Percentiles rank a stretch among this genome's conserved stretches.
These are phyloP conservation scores for Saturnispora mendoncae DNA, from an alignment of 805 yeast genomes.

Conservation along the genomic window DNA sequence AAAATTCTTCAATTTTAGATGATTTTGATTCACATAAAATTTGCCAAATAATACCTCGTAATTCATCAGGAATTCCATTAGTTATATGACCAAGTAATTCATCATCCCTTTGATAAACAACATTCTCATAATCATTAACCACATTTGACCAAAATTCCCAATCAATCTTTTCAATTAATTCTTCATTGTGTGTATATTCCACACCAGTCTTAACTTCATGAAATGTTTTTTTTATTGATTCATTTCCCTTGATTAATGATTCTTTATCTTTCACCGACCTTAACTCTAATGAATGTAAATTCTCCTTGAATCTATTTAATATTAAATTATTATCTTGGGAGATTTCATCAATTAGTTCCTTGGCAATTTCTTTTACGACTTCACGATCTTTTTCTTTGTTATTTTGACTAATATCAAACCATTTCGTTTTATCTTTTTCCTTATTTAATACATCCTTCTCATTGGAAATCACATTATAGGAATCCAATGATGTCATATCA, in stretches of 20 bases:
- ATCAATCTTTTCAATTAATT: conserved; percentile 38
- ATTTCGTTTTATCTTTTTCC: conserved; percentile 11
- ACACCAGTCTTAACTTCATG: conserved; percentile 43
- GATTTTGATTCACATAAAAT: conserved; percentile 73
- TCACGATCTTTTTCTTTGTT: conserved; percentile 6
- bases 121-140: conserved; percentile 63
- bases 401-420: conserved; percentile 20
- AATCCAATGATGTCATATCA: conserved; percentile 5
- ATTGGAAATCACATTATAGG: background rate
- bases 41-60: conserved; percentile 92
- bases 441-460: background rate
- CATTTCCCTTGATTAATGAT: conserved; percentile 40
- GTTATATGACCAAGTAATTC: conserved; percentile 54
- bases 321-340: conserved; percentile 45
- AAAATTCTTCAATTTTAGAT: conserved; percentile 50
- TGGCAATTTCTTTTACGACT: background rate
- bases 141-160: conserved; percentile 88
- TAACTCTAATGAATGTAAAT: conserved; percentile 40
- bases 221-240: conserved; percentile 34
- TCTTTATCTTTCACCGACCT: conserved; percentile 46
- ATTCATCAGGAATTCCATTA: conserved; percentile 73
- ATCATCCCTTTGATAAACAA: conserved; percentile 54
- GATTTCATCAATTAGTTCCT: background rate
- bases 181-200: conserved; percentile 28
- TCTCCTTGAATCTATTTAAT: conserved; percentile 49